Base-by-base conservation (phyloP, 208 protist species). In the Trichomonas tenax region DNA sequence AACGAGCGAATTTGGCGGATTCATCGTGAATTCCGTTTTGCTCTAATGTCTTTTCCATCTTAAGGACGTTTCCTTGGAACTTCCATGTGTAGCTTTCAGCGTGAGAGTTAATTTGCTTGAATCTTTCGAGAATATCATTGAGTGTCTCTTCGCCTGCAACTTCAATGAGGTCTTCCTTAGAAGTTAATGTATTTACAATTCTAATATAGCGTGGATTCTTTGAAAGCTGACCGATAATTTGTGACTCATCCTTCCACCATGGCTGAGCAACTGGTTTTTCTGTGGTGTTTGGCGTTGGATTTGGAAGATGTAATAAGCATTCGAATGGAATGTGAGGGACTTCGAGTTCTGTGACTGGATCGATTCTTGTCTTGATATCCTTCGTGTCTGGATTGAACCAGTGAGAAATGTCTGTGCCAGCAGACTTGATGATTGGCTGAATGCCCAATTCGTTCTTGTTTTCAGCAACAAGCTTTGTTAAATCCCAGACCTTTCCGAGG, bases 321-420 rank as follows among this genome's bases (percentile, higher is more conserved):
- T 86, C 23, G 58, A 96, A 31, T n/a, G 58, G 49, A 82, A 97
- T 0, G 36, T 93, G 86, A 31, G 96, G 96, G 34, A 63, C 86
- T 40, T 41, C 36, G 11, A 96, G n/a, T 45, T 96, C 93, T 8
- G 96, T 96, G 14, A 72, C 58, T 26, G 95, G 86, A 95, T 97
- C 96, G 51, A 97, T 89, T 34, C 82, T 88, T 44, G 63, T 90
- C 63, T 49, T 23, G n/a, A 97, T 63, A 49, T 96, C 86, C 26
- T 81, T 34, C 38, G 96, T 97, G 21, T 46, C 63, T 15, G 96
- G 90, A 26, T 97, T 96, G 44, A 97, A 97, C 96, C 96, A 97
- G 49, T 97, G 96, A 15, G 96, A 95, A 95, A 97, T 97, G 84
- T 97, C 96, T 48, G 49, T 82, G 0, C 96, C 96, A 31, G 96